Conservation (phyloP, 2,329 filamentous ascomycete genomes). For the Alternaria hordeiaustralica region DNA sequence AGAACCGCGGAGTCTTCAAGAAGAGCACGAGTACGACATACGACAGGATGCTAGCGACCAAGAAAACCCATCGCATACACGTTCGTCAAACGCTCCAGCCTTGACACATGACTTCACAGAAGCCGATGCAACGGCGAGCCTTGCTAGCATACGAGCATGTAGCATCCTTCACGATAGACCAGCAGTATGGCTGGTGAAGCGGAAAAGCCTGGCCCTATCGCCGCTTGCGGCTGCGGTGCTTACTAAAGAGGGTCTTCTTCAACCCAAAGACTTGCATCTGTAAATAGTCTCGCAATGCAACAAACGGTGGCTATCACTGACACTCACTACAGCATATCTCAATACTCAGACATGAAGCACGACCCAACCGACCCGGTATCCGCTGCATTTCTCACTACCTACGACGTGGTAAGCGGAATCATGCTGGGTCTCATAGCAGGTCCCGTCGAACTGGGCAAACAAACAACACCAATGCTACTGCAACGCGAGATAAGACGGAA, state of each 20-base stretch:
- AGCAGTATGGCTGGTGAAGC: conserved; percentile 38
- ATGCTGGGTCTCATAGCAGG: conserved; percentile 29
- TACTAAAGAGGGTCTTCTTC: conserved; percentile 31
- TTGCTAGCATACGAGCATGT: conserved; percentile 25
- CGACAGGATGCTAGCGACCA: background rate
- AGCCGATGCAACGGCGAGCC: background rate
- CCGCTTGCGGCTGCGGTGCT: conserved; percentile 38
- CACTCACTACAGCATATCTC: conserved; percentile 14
- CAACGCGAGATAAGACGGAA: background rate
- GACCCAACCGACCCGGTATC: conserved; percentile 35
- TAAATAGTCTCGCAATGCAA: conserved; percentile 10
- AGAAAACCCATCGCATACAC: background rate
- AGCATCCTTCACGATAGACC: conserved; percentile 29
- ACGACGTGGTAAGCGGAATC: conserved; percentile 31
- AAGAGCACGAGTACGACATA: background rate
- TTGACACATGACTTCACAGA: background rate
- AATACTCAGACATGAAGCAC: conserved; percentile 17
- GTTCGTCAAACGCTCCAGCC: background rate
- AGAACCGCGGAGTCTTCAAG: background rate
- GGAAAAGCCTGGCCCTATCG: conserved; percentile 30
- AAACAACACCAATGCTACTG: conserved; percentile 13
- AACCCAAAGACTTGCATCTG: conserved; percentile 35
- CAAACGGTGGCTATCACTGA: background rate
- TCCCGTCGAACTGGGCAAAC: conserved; percentile 25
- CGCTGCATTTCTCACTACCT: conserved; percentile 26